These are phyloP conservation scores for Tetrastigma voinierianum DNA, from an alignment of 164 flowering plant species.

Conservation along the genomic window DNA sequence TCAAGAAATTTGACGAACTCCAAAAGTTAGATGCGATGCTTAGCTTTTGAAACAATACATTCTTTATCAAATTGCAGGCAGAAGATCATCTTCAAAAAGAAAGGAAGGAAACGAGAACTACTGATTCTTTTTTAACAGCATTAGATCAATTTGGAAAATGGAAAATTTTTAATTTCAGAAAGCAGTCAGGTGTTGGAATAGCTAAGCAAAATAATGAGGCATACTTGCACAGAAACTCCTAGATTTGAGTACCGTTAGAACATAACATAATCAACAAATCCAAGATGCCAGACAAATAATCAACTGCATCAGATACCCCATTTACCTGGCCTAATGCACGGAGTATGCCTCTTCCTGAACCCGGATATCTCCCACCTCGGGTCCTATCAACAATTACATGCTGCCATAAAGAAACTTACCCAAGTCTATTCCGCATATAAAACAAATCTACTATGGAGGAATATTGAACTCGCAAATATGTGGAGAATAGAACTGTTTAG, in stretches of 20 bases:
- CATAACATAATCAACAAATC: no score
- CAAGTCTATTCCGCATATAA: no score
- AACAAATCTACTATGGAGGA: background rate
- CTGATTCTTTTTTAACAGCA: no score
- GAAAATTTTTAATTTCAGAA: background rate
- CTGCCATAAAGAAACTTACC: conserved; percentile 6
- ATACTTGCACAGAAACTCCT: background rate
- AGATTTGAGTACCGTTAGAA: no score
- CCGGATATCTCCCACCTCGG: conserved; percentile 78
- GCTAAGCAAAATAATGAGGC: background rate
- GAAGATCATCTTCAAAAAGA: no score
- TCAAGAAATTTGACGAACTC: background rate
- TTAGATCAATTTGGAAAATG: no score
- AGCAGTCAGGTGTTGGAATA: background rate
- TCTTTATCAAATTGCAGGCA: no score
- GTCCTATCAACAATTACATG: conserved; percentile 40
- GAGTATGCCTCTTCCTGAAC: conserved; percentile 75
- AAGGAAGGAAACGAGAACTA: no score
- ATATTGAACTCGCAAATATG: conserved; percentile 84
- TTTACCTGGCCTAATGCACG: conserved; percentile 91
- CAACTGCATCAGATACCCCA: no score
- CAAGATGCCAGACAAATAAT: no score
- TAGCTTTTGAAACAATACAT: background rate
- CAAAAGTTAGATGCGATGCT: background rate
- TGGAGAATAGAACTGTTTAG: conserved; percentile 76